Evolutionary conservation across 2,329 filamentous ascomycete genomes (phyloP).

Genomic region (Colletotrichum liaoningense): DNA sequence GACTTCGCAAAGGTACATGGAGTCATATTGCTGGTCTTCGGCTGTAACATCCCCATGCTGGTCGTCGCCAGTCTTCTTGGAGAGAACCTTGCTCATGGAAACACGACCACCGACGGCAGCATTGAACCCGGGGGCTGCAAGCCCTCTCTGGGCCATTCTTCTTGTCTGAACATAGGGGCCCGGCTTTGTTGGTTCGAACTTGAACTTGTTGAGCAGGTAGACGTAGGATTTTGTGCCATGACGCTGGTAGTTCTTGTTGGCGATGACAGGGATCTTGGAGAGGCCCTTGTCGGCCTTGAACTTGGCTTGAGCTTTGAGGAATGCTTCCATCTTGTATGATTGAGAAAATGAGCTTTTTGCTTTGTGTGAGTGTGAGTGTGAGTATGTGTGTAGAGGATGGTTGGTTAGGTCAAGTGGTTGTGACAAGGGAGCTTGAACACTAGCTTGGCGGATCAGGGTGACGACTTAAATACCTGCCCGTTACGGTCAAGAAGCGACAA

Average conservation of each 20-base stretch:
- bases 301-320: conserved; percentile 27
- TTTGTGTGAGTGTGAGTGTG: not conserved
- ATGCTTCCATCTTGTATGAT: conserved; percentile 10
- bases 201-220: conserved; percentile 31
- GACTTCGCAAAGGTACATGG: conserved; percentile 52
- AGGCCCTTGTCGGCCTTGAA: conserved; percentile 28
- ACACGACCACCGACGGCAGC: conserved; percentile 25
- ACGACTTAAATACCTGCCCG: conserved; percentile 2
- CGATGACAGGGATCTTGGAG: conserved; percentile 10
- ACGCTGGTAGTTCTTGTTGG: conserved; percentile 29
- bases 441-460: not conserved
- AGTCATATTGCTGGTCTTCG: conserved; percentile 65
- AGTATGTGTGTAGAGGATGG: not conserved
- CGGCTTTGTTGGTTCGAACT: conserved; percentile 32
- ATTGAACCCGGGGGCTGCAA: conserved; percentile 28
- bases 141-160: conserved; percentile 31
- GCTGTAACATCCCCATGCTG: conserved; percentile 30
- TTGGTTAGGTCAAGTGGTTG: not conserved
- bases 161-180: conserved; percentile 30
- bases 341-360: not conserved
- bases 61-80: conserved; percentile 18
- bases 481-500: not conserved
- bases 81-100: conserved; percentile 26
- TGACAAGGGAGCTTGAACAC: not conserved
- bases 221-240: conserved; percentile 32